Percentiles rank a stretch among this genome's conserved stretches.
Conservation (phyloP, 495 filamentous ascomycete genomes). For the Hyaloscypha bicolor region DNA sequence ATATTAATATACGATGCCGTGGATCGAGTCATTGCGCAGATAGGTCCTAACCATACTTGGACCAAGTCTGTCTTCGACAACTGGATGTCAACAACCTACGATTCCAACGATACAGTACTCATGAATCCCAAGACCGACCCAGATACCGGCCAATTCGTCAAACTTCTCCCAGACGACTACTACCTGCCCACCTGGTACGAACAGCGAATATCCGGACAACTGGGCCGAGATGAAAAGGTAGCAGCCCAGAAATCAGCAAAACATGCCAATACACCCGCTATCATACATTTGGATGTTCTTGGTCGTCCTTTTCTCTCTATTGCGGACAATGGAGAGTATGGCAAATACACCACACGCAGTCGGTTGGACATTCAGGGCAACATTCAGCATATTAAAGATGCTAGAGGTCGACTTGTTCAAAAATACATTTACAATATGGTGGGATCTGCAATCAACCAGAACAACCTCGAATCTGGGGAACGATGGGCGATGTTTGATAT, state of each 20-base stretch:
- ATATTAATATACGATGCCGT: conserved; percentile 32
- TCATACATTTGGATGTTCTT: conserved; percentile 25
- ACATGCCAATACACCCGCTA: conserved; percentile 34
- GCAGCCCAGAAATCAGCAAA: conserved; percentile 24
- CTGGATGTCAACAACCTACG: conserved; percentile 27
- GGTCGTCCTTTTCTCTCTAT: conserved; percentile 24
- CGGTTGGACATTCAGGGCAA: conserved; percentile 33
- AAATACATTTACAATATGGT: not conserved
- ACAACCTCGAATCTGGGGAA: conserved; percentile 11
- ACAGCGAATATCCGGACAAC: not conserved
- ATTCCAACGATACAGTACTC: conserved; percentile 34
- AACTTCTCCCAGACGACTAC: conserved; percentile 11
- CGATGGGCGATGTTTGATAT: conserved; percentile 4
- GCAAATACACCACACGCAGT: not conserved
- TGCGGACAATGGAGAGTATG: conserved; percentile 13
- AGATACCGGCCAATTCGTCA: conserved; percentile 24
- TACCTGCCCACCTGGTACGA: conserved; percentile 19
- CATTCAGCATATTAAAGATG: conserved; percentile 32
- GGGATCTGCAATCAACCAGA: not conserved
- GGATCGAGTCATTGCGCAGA: conserved; percentile 20
- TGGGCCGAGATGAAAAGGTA: conserved; percentile 2
- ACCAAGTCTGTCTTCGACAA: conserved; percentile 26
- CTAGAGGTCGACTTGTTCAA: conserved; percentile 17
- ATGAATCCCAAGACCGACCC: conserved; percentile 29
- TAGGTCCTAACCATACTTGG: conserved; percentile 32